Evolutionary conservation across 2,329 filamentous ascomycete species (phyloP).

Genomic region (Aureobasidium sp.): DNA sequence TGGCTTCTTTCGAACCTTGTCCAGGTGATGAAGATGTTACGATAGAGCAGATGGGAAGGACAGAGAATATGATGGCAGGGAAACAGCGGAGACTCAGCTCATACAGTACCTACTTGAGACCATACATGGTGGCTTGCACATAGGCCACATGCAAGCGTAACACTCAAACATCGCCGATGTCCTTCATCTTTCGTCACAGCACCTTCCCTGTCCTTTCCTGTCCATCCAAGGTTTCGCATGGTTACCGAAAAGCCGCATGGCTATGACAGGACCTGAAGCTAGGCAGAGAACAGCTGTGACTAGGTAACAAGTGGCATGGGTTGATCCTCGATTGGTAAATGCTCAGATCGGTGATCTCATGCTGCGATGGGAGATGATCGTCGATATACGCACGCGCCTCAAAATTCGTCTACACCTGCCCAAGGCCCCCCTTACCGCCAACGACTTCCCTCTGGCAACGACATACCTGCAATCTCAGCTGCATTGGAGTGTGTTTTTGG

Average conservation of each 20-base stretch:
- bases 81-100: background rate
- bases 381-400: background rate
- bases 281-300: background rate
- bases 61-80: background rate
- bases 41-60: background rate
- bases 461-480: background rate
- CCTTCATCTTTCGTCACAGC: background rate
- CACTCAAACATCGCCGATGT: background rate
- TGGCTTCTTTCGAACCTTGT: background rate
- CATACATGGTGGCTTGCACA: background rate
- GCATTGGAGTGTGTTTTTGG: background rate
- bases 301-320: background rate
- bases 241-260: background rate
- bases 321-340: background rate
- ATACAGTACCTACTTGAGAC: background rate
- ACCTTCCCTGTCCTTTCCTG: background rate
- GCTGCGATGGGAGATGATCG: background rate
- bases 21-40: background rate
- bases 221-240: constrained; percentile 1
- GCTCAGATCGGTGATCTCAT: background rate
- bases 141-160: background rate
- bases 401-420: background rate
- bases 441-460: background rate
- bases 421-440: background rate
- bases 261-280: background rate